Base-by-base conservation (phyloP, 305 asterid genomes). In the Fraxinus sp. region DNA sequence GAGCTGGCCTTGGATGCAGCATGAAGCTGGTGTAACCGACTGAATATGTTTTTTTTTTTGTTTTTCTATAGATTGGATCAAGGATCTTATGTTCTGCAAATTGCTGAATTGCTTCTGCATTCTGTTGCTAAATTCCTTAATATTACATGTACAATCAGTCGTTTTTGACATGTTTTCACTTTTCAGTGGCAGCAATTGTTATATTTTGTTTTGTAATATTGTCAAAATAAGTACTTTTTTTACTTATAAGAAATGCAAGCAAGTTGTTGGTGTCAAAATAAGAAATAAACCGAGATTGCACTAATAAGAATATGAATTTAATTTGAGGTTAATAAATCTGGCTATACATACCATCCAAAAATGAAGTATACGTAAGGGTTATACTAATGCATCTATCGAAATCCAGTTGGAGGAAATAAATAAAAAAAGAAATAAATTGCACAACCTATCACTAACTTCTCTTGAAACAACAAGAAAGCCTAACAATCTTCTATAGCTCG, bases 1-100 rank as follows among this genome's bases (percentile, higher is more conserved):
- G 49, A 85, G 88, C 79, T 95, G 96, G 98, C 92, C 93, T n/a
- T 94, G 98, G 89, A 78, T 92, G 91, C 86, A 83, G 84, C 85
- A 64, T 77, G 80, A 83, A 33, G 83, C 90, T 85, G 84, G 78
- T 80, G 14, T 49, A 4, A 36, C 74, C 1, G 81, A 86, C 84
- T 79, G 46, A 64, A 64, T 26, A 64, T 24, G 14, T 22, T 6
- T 10, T 14, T 64, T 24, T 10, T 20, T 1, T 10, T 14, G 3
- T 64, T 24, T 10, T 24, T 64, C 33, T 20, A 9, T 26, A 10
- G 33, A 64, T 64, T 64, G 3, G 73, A 64, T 64, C 16, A 64
- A 0, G 13, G 0, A 62, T 62, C 2, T 62, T 22, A 62, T 62
- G 16, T 62, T 62, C 16, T 62, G 32, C 30, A 22, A 20, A 62